Percentiles rank a stretch among this genome's conserved stretches.
Evolutionary conservation across 352 stramenopile species (phyloP).

Genomic region (Globisporangium cylindrosporum): DNA sequence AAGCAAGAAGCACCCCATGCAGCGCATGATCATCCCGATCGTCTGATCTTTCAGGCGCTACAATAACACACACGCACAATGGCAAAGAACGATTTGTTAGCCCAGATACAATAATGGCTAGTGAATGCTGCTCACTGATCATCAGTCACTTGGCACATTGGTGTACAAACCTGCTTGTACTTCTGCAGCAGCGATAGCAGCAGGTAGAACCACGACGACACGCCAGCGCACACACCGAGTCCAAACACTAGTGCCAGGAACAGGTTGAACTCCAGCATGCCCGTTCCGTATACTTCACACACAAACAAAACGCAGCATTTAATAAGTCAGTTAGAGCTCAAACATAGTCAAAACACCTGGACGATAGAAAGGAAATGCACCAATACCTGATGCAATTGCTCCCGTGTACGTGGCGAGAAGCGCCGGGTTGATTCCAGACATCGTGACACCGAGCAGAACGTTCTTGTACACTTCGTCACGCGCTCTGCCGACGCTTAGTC

Average conservation of each 20-base stretch:
- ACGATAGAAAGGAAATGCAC: background rate
- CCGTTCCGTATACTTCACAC: conserved; percentile 71
- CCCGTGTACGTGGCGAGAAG: conserved; percentile 85
- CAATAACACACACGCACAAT: conserved; percentile 4
- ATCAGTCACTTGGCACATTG: background rate
- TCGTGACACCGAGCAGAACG: conserved; percentile 80
- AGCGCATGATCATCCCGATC: conserved; percentile 80
- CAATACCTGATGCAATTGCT: conserved; percentile 78
- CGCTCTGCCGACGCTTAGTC: conserved; percentile 45
- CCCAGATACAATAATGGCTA: background rate
- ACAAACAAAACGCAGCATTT: background rate
- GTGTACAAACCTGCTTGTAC: conserved; percentile 76
- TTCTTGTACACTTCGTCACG: conserved; percentile 79
- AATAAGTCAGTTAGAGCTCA: background rate
- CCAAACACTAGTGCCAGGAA: conserved; percentile 83
- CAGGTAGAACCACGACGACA: conserved; percentile 89
- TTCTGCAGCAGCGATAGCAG: conserved; percentile 84
- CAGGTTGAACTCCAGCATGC: conserved; percentile 84
- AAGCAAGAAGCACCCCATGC: conserved; percentile 82
- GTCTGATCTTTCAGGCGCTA: conserved; percentile 84
- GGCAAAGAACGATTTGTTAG: background rate
- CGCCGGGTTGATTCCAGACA: conserved; percentile 87
- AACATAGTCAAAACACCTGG: background rate
- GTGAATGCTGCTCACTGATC: background rate
- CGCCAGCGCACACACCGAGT: conserved; percentile 76